These are phyloP conservation scores for Hibiscus tridactylites DNA, from an alignment of 345 rosid genomes.

Conservation along the genomic window DNA sequence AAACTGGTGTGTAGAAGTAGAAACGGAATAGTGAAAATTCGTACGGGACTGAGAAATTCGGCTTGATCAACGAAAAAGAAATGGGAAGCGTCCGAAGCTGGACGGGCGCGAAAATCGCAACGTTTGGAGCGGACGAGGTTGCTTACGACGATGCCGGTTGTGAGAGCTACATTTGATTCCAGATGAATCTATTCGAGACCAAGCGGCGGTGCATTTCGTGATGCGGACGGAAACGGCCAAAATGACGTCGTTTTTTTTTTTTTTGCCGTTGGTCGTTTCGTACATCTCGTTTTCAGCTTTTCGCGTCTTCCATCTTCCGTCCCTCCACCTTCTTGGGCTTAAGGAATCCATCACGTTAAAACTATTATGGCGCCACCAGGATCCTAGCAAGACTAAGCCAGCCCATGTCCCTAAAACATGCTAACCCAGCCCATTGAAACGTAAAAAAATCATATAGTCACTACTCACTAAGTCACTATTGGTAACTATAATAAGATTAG, in stretches of 20 bases:
- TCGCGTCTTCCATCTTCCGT: neutral
- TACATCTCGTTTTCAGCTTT: neutral
- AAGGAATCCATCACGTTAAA: neutral
- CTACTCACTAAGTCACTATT: too few relatives aligned
- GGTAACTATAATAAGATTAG: too few relatives aligned
- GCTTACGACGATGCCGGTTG: neutral
- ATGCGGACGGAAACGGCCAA: neutral
- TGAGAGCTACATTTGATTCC: neutral
- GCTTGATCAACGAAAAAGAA: neutral
- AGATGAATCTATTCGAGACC: conserved; percentile 17
- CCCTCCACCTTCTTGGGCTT: neutral
- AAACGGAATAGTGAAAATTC: neutral
- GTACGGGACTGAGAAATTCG: neutral
- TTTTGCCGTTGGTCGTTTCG: neutral
- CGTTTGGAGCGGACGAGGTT: neutral
- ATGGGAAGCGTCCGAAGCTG: neutral
- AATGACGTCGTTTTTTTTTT: conserved; percentile 9
- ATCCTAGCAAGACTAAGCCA: neutral
- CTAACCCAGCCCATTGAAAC: neutral
- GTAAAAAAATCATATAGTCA: too few relatives aligned
- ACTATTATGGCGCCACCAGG: neutral
- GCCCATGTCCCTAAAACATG: neutral
- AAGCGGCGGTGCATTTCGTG: neutral
- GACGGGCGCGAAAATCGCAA: neutral
- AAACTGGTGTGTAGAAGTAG: neutral